Conservation (phyloP, 805 yeast species). For the Nakazawaea ambrosiae region DNA sequence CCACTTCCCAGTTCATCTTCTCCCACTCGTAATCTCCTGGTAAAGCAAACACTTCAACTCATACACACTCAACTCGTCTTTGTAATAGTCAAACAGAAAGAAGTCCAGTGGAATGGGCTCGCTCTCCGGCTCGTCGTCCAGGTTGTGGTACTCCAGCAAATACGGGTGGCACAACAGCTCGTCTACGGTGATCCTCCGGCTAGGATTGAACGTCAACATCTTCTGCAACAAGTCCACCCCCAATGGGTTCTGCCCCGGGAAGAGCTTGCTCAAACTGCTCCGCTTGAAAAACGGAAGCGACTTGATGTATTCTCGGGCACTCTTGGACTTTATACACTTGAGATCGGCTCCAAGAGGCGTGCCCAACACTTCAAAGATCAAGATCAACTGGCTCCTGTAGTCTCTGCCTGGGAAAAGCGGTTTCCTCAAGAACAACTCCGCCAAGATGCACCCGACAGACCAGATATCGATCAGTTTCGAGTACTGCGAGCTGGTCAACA, state of each 20-base stretch:
- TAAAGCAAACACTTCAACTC: slow-evolving; percentile 47
- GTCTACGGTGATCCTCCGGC: slow-evolving; percentile 72
- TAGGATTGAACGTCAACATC: slow-evolving; percentile 78
- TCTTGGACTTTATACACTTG: slow-evolving; percentile 61
- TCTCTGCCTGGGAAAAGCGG: slow-evolving; percentile 76
- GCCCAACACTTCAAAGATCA: slow-evolving; percentile 64
- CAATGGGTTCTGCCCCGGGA: slow-evolving; percentile 40
- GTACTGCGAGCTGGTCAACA: slow-evolving; percentile 66
- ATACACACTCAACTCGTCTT: slow-evolving; percentile 40
- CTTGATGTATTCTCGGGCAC: slow-evolving; percentile 73
- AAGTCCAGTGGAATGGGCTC: slow-evolving; percentile 48
- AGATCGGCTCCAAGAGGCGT: slow-evolving; percentile 71
- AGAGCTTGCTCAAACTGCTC: slow-evolving; percentile 42
- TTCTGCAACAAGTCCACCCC: slow-evolving; percentile 61
- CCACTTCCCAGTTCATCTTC: too few species aligned
- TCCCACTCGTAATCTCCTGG: slow-evolving; percentile 36
- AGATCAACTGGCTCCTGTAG: slow-evolving; percentile 58
- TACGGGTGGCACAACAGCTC: slow-evolving; percentile 87
- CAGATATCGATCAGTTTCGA: slow-evolving; percentile 74
- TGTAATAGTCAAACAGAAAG: slow-evolving; percentile 47
- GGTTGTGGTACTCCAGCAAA: slow-evolving; percentile 58
- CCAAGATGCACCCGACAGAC: slow-evolving; percentile 76
- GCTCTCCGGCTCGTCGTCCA: slow-evolving; percentile 61
- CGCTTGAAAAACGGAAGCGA: slow-evolving; percentile 57
- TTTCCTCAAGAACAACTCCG: slow-evolving; percentile 54